A percentile compares a stretch with the other conserved stretches of the same genome.
Evolutionary conservation across 1,284 basidiomycete genomes (phyloP).

Genomic region (Austroboletus niveus): DNA sequence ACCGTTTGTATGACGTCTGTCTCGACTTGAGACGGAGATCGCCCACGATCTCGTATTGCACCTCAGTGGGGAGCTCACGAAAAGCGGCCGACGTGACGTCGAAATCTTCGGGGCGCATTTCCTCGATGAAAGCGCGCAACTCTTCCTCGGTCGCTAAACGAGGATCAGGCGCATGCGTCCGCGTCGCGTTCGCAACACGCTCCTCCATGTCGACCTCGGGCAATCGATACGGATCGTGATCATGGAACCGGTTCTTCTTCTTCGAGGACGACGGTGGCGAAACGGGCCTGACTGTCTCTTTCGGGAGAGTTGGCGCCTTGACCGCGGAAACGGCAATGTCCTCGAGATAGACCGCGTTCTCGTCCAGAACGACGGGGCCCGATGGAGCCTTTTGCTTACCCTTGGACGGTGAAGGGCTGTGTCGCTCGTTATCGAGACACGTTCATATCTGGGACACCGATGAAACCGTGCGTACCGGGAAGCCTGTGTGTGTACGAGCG

Average conservation of each 20-base stretch:
- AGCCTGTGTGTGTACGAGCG: conserved; percentile 70
- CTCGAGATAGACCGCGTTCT: conserved; percentile 81
- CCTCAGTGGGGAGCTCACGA: conserved; percentile 88
- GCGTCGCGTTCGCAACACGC: conserved; percentile 57
- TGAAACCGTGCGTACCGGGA: conserved; percentile 31
- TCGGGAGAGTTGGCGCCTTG: conserved; percentile 50
- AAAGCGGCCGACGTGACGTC: conserved; percentile 89
- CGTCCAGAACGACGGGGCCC: conserved; percentile 52
- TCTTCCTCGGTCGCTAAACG: conserved; percentile 94
- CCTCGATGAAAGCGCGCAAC: conserved; percentile 85
- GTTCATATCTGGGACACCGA: neutral
- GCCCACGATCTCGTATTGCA: conserved; percentile 98
- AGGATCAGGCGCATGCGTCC: conserved; percentile 70
- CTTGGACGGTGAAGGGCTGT: conserved; percentile 31
- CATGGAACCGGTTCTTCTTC: conserved; percentile 63
- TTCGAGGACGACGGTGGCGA: conserved; percentile 40
- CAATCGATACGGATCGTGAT: conserved; percentile 82
- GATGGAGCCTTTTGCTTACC: conserved; percentile 44
- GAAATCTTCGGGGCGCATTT: conserved; percentile 90
- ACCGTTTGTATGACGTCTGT: conserved; percentile 88
- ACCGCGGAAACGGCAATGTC: conserved; percentile 67
- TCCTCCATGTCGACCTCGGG: conserved; percentile 71
- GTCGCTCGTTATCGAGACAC: too few species aligned
- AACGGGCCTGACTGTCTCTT: conserved; percentile 28
- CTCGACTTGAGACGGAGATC: conserved; percentile 92